Base-by-base conservation (phyloP, 2,329 filamentous ascomycete species). In the Hymenoscyphus infarciens region DNA sequence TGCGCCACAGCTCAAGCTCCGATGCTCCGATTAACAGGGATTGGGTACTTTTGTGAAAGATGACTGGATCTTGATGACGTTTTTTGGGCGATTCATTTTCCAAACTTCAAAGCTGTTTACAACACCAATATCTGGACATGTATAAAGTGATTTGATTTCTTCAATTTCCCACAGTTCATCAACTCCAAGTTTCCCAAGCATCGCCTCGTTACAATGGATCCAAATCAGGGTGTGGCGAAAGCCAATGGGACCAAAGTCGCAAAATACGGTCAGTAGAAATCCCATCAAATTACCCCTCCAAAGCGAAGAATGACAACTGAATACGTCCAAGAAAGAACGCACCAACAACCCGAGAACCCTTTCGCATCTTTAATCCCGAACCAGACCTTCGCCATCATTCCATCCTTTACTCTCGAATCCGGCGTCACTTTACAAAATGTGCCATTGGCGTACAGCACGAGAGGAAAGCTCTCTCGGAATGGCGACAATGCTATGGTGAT, bases 371-470 rank as follows among this genome's bases (percentile, higher is more conserved):
- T 98, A 73, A 96, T 99, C 59, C 88, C 92, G 59, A 89, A 97
- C 72, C 95, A 98, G 78, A 83, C 89, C 60, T 89, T 96, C 72
- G 92, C 90, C 62, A 85, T 95, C 64, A 85, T 99, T 61, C 94
- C 95, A 1, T 87, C 88, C 29, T 97, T 97, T 76, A 92, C 89
- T 8, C 89, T 99, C 68, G 95, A 99, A 77, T 98, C 93, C 1
- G 95, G 95, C 57, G 91, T 90, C 27, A 89, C 85, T 0, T 82
- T 99, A 22, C 79, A 83, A 69, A 95, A 98, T 84, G 81, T 88
- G 16, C 87, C 87, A 1, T 80, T 90, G 59, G 87, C 87, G 52
- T 89, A 88, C 74, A 89, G 85, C 55, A 87, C 84, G 25, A 79
- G 85, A 56, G 87, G 87, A 66, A 82, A 81, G 66, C 79, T 90